These are phyloP conservation scores for Euphrasia confusa DNA, from an alignment of 257 asterid genomes.

Conservation along the genomic window DNA sequence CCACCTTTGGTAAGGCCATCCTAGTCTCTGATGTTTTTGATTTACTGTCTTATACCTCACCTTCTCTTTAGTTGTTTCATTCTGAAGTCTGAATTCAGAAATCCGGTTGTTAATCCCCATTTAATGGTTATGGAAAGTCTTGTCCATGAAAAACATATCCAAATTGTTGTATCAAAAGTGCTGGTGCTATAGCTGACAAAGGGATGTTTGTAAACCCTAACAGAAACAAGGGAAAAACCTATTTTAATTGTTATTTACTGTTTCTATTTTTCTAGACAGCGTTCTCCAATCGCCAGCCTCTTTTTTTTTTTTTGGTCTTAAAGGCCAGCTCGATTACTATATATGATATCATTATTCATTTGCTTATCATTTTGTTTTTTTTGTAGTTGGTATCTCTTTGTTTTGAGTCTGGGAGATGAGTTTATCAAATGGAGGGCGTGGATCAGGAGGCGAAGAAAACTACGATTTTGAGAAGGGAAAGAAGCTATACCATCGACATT, in stretches of 20 bases:
- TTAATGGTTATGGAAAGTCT: slow-evolving; percentile 6
- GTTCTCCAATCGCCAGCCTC: not conserved
- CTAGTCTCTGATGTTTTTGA: slow-evolving; percentile 4
- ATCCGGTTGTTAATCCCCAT: slow-evolving; percentile 10
- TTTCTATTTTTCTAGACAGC: not conserved
- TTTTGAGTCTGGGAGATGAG: slow-evolving; percentile 30
- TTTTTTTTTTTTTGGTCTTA: slow-evolving; percentile 1
- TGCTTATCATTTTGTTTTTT: slow-evolving; percentile 19
- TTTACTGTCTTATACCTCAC: not conserved
- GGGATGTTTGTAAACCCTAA: slow-evolving; percentile 14
- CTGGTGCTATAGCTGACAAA: not conserved
- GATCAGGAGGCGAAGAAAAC: slow-evolving; percentile 42
- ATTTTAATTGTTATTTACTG: not conserved
- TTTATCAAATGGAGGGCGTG: slow-evolving; percentile 33
- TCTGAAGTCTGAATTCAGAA: not conserved
- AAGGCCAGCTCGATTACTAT: slow-evolving; percentile 11
- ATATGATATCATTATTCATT: slow-evolving; percentile 15
- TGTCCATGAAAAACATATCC: not conserved
- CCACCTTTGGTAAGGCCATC: slow-evolving; percentile 21
- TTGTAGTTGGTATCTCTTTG: slow-evolving; percentile 21
- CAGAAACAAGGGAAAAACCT: slow-evolving; percentile 14
- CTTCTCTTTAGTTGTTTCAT: slow-evolving; percentile 20
- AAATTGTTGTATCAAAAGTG: slow-evolving; percentile 4
- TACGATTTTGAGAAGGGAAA: slow-evolving; percentile 33
- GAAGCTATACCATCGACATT: slow-evolving; percentile 53